A percentile compares a stretch with the other conserved stretches of the same genome.
These are phyloP conservation scores for Apium graveolens DNA, from an alignment of 129 eudicot genomes.

Conservation along the genomic window DNA sequence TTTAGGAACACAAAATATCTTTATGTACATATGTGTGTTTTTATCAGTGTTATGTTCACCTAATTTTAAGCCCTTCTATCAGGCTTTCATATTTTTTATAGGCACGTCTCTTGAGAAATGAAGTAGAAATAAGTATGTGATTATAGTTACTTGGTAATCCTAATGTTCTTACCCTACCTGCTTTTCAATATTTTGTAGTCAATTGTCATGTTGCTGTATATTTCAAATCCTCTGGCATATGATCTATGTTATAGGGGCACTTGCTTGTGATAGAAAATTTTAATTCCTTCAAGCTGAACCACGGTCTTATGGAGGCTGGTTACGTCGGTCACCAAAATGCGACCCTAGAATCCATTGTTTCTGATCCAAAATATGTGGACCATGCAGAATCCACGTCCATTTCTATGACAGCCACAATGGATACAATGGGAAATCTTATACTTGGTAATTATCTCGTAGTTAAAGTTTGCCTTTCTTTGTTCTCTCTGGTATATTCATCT, in stretches of 20 bases:
- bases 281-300: slow-evolving; percentile 51
- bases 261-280: slow-evolving; percentile 74
- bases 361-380: slow-evolving; percentile 20
- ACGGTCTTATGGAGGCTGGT: slow-evolving; percentile 91
- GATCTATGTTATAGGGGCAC: slow-evolving; percentile 57
- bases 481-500: not conserved
- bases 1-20: not conserved
- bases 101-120: not conserved
- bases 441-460: slow-evolving; percentile 46
- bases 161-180: not conserved
- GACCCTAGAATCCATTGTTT: slow-evolving; percentile 19
- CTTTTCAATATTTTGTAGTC: not conserved
- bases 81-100: not conserved
- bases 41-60: not conserved
- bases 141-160: not conserved
- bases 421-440: slow-evolving; percentile 72
- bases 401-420: slow-evolving; percentile 93
- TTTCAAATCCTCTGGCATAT: not conserved
- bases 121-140: not conserved
- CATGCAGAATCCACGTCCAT: slow-evolving; percentile 53
- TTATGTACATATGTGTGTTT: not conserved
- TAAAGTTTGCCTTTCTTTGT: not conserved
- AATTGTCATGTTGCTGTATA: not conserved
- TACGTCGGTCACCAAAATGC: slow-evolving; percentile 63
- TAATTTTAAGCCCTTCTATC: not conserved